Base-by-base conservation (phyloP, 2,329 filamentous ascomycete species). In the Trichoderma cornu-damae region DNA sequence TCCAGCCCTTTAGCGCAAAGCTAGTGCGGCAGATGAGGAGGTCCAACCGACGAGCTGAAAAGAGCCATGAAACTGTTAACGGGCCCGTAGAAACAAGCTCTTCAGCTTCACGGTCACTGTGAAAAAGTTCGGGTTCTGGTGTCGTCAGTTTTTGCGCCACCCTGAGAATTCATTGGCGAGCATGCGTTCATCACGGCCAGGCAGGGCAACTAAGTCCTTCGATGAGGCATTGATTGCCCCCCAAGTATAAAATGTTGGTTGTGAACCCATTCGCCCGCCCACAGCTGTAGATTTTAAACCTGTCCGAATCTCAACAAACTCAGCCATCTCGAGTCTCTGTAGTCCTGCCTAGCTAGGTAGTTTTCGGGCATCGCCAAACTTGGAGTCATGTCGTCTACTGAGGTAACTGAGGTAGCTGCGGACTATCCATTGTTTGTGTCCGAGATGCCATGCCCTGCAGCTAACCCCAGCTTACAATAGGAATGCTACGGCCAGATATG, bases 401-500 rank as follows among this genome's bases (percentile, higher is more conserved):
- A 58, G 56, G 56, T 53, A 38, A 50, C 6, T 12, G 49, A 58
- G 56, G 56, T 53, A 38, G 43, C 6, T 16, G 26, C 26, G 2
- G 24, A 14, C 34, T 26, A 16, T 34, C 9, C 8, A n/a, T 22
- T 11, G 3, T 30, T 24, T 8, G 26, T 49, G 24, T 9, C 34
- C 32, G 20, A 20, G 20, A 18, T 22, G 18, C 26, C 28, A 34
- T 2, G 14, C 14, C 34, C 16, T 28, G 11, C 26, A 30, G 48
- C 48, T 58, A 14, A 58, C 48, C 16, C 20, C 28, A n/a, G 12
- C 42, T 34, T n/a, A 6, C 9, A 57, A 32, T 38, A 51, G 48
- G 56, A 52, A 32, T 20, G 32, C n/a, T 44, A 53, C 47, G 72
- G 71, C 58, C 66, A 73, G 49, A 67, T 73, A 47, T 71, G 67